A percentile compares a stretch with the other conserved stretches of the same genome.
Evolutionary conservation across 768 basidiomycete species (phyloP).

Genomic region (Kwoniella newhampshirensis): DNA sequence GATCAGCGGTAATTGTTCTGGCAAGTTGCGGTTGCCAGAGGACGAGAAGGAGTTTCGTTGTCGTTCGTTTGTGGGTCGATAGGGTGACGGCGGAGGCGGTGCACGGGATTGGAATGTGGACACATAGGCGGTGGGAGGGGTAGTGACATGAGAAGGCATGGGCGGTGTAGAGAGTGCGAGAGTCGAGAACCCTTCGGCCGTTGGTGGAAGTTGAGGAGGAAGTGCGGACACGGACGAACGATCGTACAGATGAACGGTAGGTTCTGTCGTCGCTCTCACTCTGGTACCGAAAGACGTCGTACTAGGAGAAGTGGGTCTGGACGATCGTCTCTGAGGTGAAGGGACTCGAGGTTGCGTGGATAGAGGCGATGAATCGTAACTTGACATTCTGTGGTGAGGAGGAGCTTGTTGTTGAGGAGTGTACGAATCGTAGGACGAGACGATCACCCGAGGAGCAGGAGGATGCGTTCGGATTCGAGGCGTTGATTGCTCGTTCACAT

Average conservation of each 20-base stretch:
- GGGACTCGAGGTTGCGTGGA: conserved; percentile 7
- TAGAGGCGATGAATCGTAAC: conserved; percentile 15
- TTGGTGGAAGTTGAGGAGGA: background rate
- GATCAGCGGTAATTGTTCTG: conserved; percentile 23
- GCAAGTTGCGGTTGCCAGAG: conserved; percentile 23
- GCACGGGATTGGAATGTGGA: conserved; percentile 31
- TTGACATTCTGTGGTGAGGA: conserved; percentile 18
- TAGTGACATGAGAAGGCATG: conserved; percentile 36
- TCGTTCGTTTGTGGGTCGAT: conserved; percentile 40
- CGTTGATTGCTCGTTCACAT: background rate
- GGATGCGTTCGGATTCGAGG: conserved; percentile 11
- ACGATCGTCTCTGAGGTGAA: conserved; percentile 19
- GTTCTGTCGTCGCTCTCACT: conserved; percentile 13
- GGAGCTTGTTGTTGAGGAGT: background rate
- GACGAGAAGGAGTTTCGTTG: conserved; percentile 7
- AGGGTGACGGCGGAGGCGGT: conserved; percentile 43
- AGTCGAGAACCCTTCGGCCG: background rate
- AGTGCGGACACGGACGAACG: background rate
- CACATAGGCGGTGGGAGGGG: conserved; percentile 45
- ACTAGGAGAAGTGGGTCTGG: conserved; percentile 39
- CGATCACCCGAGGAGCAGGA: conserved; percentile 17
- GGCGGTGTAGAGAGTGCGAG: conserved; percentile 26
- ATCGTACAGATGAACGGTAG: background rate
- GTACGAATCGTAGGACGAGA: conserved; percentile 19
- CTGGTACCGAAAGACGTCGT: conserved; percentile 37